Evolutionary conservation across 2,329 filamentous ascomycete genomes (phyloP).

Genomic region (Colletotrichum nymphaeae): DNA sequence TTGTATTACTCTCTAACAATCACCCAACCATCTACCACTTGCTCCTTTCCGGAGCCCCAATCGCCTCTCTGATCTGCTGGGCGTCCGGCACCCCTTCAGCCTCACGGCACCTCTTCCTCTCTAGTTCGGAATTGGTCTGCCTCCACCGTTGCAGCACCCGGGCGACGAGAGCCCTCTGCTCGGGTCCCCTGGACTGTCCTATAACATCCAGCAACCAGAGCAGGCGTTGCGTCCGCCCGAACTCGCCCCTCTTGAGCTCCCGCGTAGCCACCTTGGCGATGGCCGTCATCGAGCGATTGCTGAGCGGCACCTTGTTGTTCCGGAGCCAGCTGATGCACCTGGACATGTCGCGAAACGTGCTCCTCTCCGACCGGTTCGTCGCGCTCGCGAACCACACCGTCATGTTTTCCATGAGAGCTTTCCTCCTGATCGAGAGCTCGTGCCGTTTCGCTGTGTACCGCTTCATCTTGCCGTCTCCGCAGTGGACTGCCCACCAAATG

Average conservation of each 20-base stretch:
- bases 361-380: conserved; percentile 37
- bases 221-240: conserved; percentile 46
- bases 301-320: conserved; percentile 38
- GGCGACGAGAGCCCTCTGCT: conserved; percentile 26
- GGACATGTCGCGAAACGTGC: conserved; percentile 4
- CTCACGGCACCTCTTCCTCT: background rate
- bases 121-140: background rate
- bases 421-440: conserved; percentile 35
- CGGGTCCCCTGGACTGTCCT: conserved; percentile 36
- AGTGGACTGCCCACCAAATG: conserved; percentile 45
- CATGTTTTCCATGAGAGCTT: conserved; percentile 45
- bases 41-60: background rate
- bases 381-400: conserved; percentile 44
- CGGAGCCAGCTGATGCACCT: conserved; percentile 26
- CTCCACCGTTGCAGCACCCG: conserved; percentile 40
- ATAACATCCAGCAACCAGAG: conserved; percentile 45
- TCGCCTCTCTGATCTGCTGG: background rate
- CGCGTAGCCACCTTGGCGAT: conserved; percentile 43
- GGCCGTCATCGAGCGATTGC: conserved; percentile 39
- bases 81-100: background rate
- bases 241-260: conserved; percentile 48
- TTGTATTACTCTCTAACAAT: conserved; percentile 10
- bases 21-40: background rate
- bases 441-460: background rate
- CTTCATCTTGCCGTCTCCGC: conserved; percentile 8